phyloP scores from a whole-genome alignment of 768 basidiomycete species.

The Auriculariales sp. region DNA sequence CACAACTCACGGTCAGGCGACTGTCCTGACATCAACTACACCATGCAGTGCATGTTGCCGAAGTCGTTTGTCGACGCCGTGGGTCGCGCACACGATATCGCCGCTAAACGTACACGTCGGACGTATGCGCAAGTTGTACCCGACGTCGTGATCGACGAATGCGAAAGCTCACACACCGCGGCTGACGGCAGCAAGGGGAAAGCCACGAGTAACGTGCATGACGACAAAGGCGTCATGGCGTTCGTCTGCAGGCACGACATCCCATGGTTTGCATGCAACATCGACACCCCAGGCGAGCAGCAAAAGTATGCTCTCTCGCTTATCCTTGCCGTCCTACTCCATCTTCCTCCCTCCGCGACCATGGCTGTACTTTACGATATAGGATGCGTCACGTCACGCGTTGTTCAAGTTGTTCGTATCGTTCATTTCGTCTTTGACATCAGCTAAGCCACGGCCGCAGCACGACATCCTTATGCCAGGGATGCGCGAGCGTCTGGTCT shows the following conservation, averaged over 20 bases:
- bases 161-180: neutral
- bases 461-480: neutral
- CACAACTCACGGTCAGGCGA: neutral
- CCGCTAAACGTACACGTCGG: neutral
- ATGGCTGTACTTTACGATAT: neutral
- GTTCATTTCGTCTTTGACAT: neutral
- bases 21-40: neutral
- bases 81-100: neutral
- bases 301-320: slow-evolving; percentile 1
- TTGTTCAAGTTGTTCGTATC: neutral
- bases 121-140: neutral
- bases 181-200: neutral
- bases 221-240: slow-evolving; percentile 1
- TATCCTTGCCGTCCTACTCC: no score
- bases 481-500: neutral
- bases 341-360: neutral
- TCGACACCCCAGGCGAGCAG: neutral
- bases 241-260: neutral
- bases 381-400: neutral
- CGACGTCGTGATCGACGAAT: neutral
- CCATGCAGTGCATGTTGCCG: neutral
- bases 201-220: neutral
- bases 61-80: neutral
- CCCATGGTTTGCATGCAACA: slow-evolving; percentile 1
- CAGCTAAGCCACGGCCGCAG: neutral